A percentile compares a stretch with the other conserved stretches of the same genome.
Conservation (phyloP, 305 asterid genomes). For the Fraxinus nigra region DNA sequence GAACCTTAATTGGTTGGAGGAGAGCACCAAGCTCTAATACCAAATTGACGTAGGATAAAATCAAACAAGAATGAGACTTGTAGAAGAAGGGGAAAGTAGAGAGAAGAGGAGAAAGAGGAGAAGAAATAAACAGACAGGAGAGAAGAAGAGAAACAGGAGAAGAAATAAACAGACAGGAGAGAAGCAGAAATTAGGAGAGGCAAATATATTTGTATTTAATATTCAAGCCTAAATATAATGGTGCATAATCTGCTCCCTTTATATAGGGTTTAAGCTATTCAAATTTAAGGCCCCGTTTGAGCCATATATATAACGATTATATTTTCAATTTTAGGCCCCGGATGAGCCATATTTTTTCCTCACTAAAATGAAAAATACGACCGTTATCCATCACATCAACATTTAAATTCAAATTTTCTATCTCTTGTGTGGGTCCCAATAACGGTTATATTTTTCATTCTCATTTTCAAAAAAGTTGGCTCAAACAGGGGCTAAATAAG, state of each 20-base stretch:
- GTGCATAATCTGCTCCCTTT: neutral
- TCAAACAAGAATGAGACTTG: neutral
- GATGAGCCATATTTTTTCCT: too few species aligned
- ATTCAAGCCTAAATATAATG: neutral
- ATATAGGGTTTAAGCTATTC: neutral
- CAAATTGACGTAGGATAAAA: neutral
- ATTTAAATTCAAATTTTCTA: too few species aligned
- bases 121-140: neutral
- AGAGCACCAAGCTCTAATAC: neutral
- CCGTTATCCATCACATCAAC: too few species aligned
- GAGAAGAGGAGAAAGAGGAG: neutral
- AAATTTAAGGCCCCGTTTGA: too few species aligned
- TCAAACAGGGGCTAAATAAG: too few species aligned
- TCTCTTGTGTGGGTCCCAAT: too few species aligned
- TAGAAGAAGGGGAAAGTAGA: neutral
- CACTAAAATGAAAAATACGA: too few species aligned
- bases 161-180: neutral
- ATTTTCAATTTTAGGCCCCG: too few species aligned
- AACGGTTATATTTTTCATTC: too few species aligned
- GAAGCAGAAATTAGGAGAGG: neutral
- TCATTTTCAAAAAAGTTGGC: too few species aligned
- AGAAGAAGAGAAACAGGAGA: neutral
- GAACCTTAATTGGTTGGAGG: neutral
- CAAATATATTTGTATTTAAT: neutral
- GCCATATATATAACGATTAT: too few species aligned